These are phyloP conservation scores for Pyrus betulifolia DNA, from an alignment of 306 rosid species.

Conservation along the genomic window DNA sequence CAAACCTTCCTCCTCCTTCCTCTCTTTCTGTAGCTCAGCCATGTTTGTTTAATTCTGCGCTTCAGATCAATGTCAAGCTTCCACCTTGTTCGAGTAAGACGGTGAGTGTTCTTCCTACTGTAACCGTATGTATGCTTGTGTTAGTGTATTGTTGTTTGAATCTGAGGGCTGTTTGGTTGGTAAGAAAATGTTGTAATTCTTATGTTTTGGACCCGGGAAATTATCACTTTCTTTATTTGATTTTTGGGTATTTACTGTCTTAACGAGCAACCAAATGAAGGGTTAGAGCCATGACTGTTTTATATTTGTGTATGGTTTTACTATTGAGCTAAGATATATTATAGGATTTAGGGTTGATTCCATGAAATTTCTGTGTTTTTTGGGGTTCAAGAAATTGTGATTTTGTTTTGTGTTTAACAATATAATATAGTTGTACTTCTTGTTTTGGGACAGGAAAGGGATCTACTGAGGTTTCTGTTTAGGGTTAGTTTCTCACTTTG, in stretches of 20 bases:
- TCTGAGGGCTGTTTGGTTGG: slow-evolving; percentile 8
- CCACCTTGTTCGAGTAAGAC: not conserved
- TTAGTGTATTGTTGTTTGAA: not conserved
- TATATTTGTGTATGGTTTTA: not conserved
- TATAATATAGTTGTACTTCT: slow-evolving; percentile 12
- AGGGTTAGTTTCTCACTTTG: slow-evolving; percentile 4
- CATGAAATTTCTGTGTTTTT: not conserved
- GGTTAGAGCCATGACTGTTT: not conserved
- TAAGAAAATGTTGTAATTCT: slow-evolving; percentile 1
- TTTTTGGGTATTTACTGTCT: not conserved
- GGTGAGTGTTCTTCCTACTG: slow-evolving; percentile 4
- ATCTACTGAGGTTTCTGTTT: slow-evolving; percentile 6
- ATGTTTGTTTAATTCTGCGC: slow-evolving; percentile 5
- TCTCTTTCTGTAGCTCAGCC: slow-evolving; percentile 21
- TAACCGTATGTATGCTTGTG: not conserved
- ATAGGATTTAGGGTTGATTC: not conserved
- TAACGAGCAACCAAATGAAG: slow-evolving; percentile 1
- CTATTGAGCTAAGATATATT: not conserved
- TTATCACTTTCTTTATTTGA: not conserved
- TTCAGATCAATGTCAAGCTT: not conserved
- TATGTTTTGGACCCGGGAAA: not conserved
- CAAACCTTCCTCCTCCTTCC: not conserved
- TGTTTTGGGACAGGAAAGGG: slow-evolving; percentile 28
- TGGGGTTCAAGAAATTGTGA: not conserved
- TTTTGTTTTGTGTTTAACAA: slow-evolving; percentile 9